Conservation (phyloP, 148 eudicot species). For the Spergularia bocconei region DNA sequence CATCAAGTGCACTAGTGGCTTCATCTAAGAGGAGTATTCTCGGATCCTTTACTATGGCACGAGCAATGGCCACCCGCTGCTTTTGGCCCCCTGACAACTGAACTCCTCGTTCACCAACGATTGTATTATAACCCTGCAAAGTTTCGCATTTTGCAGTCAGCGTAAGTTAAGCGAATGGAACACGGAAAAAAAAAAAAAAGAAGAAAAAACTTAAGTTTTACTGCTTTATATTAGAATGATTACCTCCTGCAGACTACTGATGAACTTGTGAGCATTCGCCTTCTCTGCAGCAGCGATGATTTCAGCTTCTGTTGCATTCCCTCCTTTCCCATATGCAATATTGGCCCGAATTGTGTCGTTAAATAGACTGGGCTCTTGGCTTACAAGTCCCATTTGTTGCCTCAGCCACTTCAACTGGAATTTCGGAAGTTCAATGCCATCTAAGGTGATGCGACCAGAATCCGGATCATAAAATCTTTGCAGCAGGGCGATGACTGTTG, state of each 20-base stretch:
- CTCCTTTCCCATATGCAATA: slow-evolving; percentile 67
- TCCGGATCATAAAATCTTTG: slow-evolving; percentile 69
- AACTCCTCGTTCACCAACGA: slow-evolving; percentile 71
- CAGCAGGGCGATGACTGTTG: slow-evolving; percentile 64
- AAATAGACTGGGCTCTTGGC: slow-evolving; percentile 71
- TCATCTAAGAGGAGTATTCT: slow-evolving; percentile 64
- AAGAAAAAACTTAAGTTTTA: neutral
- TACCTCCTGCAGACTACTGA: slow-evolving; percentile 60
- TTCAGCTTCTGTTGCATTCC: slow-evolving; percentile 57
- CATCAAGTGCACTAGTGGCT: slow-evolving; percentile 78
- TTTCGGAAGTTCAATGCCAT: slow-evolving; percentile 63
- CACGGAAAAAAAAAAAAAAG: neutral
- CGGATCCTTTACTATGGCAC: slow-evolving; percentile 71
- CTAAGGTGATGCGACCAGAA: slow-evolving; percentile 56
- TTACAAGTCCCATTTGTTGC: slow-evolving; percentile 77
- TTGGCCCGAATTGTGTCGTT: slow-evolving; percentile 66
- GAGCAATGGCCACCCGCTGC: slow-evolving; percentile 73
- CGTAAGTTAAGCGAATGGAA: neutral
- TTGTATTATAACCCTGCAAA: slow-evolving; percentile 63
- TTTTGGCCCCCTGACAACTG: slow-evolving; percentile 79
- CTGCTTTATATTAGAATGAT: neutral
- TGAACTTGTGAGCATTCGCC: slow-evolving; percentile 79
- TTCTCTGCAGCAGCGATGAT: slow-evolving; percentile 53
- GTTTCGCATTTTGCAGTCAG: neutral
- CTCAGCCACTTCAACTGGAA: slow-evolving; percentile 66